Evolutionary conservation across 2,329 filamentous ascomycete genomes (phyloP), one percentile per base, ranked within the genome.

Genomic region (Diaporthe eres): DNA sequence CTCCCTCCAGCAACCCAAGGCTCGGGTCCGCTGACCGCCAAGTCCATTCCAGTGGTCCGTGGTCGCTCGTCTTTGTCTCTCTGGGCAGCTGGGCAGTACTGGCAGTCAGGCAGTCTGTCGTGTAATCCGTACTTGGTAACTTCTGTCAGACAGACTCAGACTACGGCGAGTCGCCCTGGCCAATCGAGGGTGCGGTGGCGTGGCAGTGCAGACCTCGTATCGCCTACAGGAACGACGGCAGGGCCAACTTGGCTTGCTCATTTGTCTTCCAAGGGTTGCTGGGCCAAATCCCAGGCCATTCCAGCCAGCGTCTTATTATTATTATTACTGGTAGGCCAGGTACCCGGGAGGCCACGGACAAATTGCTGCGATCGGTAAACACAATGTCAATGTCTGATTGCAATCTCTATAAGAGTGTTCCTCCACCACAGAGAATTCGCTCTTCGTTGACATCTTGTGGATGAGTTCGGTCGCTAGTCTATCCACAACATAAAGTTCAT

Each of bases 181-280:
- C 65, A 70, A 55, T 70, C 12, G 65, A 13, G n/a, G n/a, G 31
- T 70, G 13, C 65, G 31, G 34, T 53, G 49, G 58, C 65, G 65
- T 55, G 49, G 65, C 65, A 70, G 65, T 70, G 65, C 65, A 70
- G 49, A 70, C 65, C 49, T 70, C 65, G 65, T 70, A 70, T 70
- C 65, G 65, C 65, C 65, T 34, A 55, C 65, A 70, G 65, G 65
- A 70, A 70, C 65, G 34, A 55, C 47, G 34, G 65, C 49, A 42
- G 49, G 60, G 22, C 65, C 31, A 55, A 55, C 65, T 70, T 70
- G 65, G 65, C 65, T 55, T 42, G 65, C 49, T 55, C 49, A 55
- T 55, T 70, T 70, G 65, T 42, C 34, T 39, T 34, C 31, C 65
- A 22, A 42, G 47, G 44, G 49, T 70, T 70, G 65, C 34, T 70